Percentiles rank a stretch among this genome's conserved stretches.
These are phyloP conservation scores for Mortierella sp. DNA, from an alignment of 371 early-diverging fungal genomes.

Conservation along the genomic window DNA sequence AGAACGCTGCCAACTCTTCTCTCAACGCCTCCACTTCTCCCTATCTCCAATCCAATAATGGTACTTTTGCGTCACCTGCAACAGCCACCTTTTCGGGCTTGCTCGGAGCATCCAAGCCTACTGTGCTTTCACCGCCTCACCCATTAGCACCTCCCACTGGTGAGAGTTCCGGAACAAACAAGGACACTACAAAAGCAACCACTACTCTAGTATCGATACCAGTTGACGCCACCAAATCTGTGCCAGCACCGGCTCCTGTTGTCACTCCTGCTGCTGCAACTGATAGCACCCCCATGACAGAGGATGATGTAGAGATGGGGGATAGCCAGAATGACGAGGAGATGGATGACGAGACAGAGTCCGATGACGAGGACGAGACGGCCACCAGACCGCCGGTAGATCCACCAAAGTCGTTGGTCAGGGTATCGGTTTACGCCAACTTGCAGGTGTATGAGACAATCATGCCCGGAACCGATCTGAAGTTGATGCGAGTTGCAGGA, in stretches of 20 bases:
- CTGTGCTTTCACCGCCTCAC: neutral
- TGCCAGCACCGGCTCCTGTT: neutral
- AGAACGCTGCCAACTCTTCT: slow-evolving; percentile 49
- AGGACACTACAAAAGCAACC: neutral
- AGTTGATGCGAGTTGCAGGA: slow-evolving; percentile 57
- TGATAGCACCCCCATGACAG: neutral
- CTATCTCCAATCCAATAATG: slow-evolving; percentile 19
- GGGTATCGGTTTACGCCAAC: slow-evolving; percentile 38
- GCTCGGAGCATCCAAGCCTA: neutral
- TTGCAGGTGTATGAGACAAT: slow-evolving; percentile 51
- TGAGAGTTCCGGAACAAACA: neutral
- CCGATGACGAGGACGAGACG: slow-evolving; percentile 38
- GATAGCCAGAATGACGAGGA: slow-evolving; percentile 18
- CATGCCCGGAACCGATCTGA: slow-evolving; percentile 52
- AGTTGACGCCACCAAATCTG: neutral
- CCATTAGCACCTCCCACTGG: neutral
- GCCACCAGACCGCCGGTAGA: slow-evolving; percentile 7
- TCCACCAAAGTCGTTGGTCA: slow-evolving; percentile 39
- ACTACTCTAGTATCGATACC: neutral
- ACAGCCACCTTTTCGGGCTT: neutral
- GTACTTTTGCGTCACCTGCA: slow-evolving; percentile 16
- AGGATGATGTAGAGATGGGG: slow-evolving; percentile 37
- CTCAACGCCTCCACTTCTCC: slow-evolving; percentile 30
- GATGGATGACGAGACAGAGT: slow-evolving; percentile 50
- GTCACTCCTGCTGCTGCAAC: neutral